Base-by-base conservation (phyloP, 1,284 basidiomycete genomes). In the Moesziomyces antarcticus region DNA sequence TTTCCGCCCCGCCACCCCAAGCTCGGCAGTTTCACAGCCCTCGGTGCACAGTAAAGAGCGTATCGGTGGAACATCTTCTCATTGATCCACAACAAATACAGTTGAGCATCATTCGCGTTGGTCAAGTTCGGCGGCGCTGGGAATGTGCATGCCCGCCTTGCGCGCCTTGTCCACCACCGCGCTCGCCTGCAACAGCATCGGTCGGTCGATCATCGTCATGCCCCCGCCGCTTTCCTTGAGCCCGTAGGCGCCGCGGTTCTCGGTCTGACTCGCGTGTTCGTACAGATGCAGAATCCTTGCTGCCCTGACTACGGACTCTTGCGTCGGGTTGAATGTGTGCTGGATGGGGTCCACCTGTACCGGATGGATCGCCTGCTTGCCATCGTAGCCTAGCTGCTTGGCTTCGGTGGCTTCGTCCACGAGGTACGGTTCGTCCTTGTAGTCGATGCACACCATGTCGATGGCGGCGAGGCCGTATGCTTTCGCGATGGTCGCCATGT, bases 331-430 rank as follows among this genome's bases (percentile, higher is more conserved):
- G 82, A 92, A 97, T 0, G 90, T 90, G 4, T 54, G 35, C 73
- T 94, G 92, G 42, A 96, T 93, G 6, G 88, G 86, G 22, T 89
- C 88, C 4, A 97, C 89, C 84, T 98, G 95, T 14, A 86, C 86
- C 0, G 95, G 94, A 85, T 98, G 95, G 53, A 98, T 96, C 1
- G 92, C 93, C 92, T 97, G 94, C 47, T 84, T 84, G 9, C 82
- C 83, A 49, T 83, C 80, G 48, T 73, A 83, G 0, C 83, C 83
- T 5, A 84, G 50, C 56, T 72, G 44, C n/a, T 72, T 66, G 13
- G 75, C 83, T 75, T 96, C 93, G 61, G 88, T 85, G 56, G 91
- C 92, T 83, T 97, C 94, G 5, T 91, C 89, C 51, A 86, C 85
- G 20, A 97, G 87, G 70, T 89, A 89, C 6, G 88, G 87, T 4